These are phyloP conservation scores for Gypsophila paniculata DNA, from an alignment of 179 eudicot genomes.

Conservation along the genomic window DNA sequence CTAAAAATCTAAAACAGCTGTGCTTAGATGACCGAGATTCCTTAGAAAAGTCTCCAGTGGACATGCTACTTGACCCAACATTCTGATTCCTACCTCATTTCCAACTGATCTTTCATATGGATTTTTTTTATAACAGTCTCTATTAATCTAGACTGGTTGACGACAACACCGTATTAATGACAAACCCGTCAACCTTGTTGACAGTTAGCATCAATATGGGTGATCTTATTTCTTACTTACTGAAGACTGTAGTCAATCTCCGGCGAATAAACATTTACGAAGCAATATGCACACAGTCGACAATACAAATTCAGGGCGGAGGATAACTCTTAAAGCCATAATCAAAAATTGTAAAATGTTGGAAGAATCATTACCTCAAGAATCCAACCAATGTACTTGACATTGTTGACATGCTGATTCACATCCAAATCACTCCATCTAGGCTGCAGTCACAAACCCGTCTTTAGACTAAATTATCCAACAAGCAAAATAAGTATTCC, in stretches of 20 bases:
- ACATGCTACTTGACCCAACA: not conserved
- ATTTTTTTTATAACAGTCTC: no score
- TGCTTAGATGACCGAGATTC: not conserved
- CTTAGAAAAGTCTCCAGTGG: not conserved
- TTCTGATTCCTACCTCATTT: not conserved
- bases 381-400: slow-evolving; percentile 87
- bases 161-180: no score
- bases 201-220: no score
- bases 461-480: not conserved
- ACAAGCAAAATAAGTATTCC: not conserved
- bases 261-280: no score
- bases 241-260: no score
- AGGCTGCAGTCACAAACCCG: slow-evolving; percentile 47
- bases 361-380: slow-evolving; percentile 58
- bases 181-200: no score
- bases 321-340: slow-evolving; percentile 5
- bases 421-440: slow-evolving; percentile 89
- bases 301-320: no score
- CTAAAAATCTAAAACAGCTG: not conserved
- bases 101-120: no score
- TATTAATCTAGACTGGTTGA: no score
- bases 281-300: no score
- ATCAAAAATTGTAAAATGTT: not conserved
- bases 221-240: no score
- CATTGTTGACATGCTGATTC: slow-evolving; percentile 94